Evolutionary conservation across 163 green algal species (phyloP).

Genomic region (Scenedesmus sp.): DNA sequence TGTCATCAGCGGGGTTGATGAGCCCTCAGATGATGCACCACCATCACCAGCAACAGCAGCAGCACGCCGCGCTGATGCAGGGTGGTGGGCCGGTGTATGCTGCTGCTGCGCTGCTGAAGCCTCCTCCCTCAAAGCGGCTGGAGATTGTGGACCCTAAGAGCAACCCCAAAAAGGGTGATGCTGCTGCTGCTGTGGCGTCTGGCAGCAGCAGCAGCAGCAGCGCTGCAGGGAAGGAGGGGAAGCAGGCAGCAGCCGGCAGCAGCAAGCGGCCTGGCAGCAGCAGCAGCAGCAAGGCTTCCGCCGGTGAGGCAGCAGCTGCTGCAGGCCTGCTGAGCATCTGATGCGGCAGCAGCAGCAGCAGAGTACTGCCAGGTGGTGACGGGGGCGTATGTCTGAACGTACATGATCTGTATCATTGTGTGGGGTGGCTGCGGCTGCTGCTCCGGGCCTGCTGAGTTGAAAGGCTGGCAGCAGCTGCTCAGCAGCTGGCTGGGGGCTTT

Average conservation of each 20-base stretch:
- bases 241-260: not conserved
- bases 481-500: not conserved
- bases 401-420: not conserved
- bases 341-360: not conserved
- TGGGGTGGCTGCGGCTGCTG: not conserved
- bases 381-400: too few species aligned
- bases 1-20: not conserved
- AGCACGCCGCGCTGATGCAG: not conserved
- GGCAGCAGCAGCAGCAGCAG: not conserved
- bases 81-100: not conserved
- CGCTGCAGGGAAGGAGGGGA: not conserved
- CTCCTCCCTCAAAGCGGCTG: slow-evolving; percentile 26
- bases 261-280: not conserved
- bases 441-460: too few species aligned
- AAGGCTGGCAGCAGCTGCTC: not conserved
- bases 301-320: not conserved
- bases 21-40: slow-evolving; percentile 20
- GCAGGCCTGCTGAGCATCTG: not conserved
- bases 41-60: slow-evolving; percentile 23
- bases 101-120: not conserved
- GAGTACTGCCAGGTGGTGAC: not conserved
- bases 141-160: slow-evolving; percentile 39
- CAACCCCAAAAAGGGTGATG: not conserved
- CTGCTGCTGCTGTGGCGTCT: not conserved
- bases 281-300: not conserved